Conservation (phyloP, 2,329 filamentous ascomycete genomes). For the Biscogniauxia sp. region DNA sequence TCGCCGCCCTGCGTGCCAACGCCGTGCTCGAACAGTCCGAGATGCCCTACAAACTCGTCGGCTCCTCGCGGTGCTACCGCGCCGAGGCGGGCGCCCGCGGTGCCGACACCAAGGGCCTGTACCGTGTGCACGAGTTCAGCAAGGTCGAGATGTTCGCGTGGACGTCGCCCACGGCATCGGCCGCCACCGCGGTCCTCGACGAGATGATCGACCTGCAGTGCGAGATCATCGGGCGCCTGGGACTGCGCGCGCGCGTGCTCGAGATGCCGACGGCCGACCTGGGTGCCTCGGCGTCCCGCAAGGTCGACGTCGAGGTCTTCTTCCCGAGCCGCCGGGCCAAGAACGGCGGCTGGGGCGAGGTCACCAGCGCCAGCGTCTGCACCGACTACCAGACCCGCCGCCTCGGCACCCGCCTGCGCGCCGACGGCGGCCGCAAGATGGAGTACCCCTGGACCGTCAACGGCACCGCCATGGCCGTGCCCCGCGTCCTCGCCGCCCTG, state of each 20-base stretch:
- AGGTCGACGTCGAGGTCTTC: slow-evolving; percentile 90
- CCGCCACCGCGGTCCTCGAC: slow-evolving; percentile 63
- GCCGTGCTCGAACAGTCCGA: slow-evolving; percentile 61
- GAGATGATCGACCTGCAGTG: slow-evolving; percentile 87
- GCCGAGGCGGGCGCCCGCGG: slow-evolving; percentile 91
- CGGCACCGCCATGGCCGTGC: slow-evolving; percentile 89
- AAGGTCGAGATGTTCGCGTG: slow-evolving; percentile 98
- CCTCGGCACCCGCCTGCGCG: slow-evolving; percentile 70
- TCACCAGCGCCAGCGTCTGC: slow-evolving; percentile 87
- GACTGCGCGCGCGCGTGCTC: slow-evolving; percentile 81
- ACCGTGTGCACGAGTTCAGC: slow-evolving; percentile 96
- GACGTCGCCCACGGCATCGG: slow-evolving; percentile 59
- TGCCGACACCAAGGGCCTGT: slow-evolving; percentile 88
- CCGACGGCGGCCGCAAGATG: slow-evolving; percentile 48
- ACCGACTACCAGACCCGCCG: slow-evolving; percentile 91
- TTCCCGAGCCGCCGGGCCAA: slow-evolving; percentile 73
- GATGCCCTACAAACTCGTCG: slow-evolving; percentile 77
- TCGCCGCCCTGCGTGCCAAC: slow-evolving; percentile 86
- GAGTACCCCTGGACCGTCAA: slow-evolving; percentile 88
- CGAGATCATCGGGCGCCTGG: slow-evolving; percentile 74
- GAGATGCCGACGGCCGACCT: slow-evolving; percentile 91
- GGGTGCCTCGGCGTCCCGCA: slow-evolving; percentile 81
- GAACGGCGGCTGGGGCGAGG: slow-evolving; percentile 83
- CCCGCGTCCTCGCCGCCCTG: slow-evolving; percentile 82
- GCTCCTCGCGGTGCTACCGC: slow-evolving; percentile 87